Evolutionary conservation across 139 green algal species (phyloP), one percentile per base, ranked within the genome.

Genomic region (Coelastrella sp.): DNA sequence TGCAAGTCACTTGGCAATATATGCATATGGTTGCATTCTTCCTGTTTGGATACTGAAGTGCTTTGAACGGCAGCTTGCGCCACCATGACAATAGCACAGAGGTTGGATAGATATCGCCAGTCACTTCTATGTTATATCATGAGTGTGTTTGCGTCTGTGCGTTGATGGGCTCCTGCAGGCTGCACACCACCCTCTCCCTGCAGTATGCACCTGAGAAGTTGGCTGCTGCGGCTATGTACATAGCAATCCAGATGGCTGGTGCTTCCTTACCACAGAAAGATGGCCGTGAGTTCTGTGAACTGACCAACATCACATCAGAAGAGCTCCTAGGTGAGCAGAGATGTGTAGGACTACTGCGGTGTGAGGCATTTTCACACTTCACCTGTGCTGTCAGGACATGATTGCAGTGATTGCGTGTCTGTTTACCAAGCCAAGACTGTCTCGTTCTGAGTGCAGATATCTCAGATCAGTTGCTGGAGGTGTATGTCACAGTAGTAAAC

Each of bases 181-280:
- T 89, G 68, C 73, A 81, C 27, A 91, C 89, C 27, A 90, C 82
- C 23, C 66, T 91, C 71, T 87, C 82, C 79, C 50, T 93, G 27
- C 63, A 89, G 69, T 91, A 84, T 71, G 30, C 69, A 3, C 50
- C 87, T 17, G n/a, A 85, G 37, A 87, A 89, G 76, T 51, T 93
- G 6, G 87, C 75, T 6, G 45, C 34, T 5, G 60, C 80, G 1
- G 85, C 85, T 5, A 25, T 92, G 9, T 92, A 57, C 43, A 45
- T 90, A 38, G 83, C 89, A 0, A 66, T 89, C 40, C 23, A 86
- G 35, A 63, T 87, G 9, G 74, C 64, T 35, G 75, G 75, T 3
- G 21, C 71, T 51, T 11, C 51, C 23, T 53, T 71, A 21, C 75
- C 51, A 38, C 32, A 23, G 1, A 37, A 37, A 9, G 75, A 69